Evolutionary conservation across 2,329 filamentous ascomycete genomes (phyloP), one percentile per base, ranked within the genome.

Genomic region (Apiospora phragmitis): DNA sequence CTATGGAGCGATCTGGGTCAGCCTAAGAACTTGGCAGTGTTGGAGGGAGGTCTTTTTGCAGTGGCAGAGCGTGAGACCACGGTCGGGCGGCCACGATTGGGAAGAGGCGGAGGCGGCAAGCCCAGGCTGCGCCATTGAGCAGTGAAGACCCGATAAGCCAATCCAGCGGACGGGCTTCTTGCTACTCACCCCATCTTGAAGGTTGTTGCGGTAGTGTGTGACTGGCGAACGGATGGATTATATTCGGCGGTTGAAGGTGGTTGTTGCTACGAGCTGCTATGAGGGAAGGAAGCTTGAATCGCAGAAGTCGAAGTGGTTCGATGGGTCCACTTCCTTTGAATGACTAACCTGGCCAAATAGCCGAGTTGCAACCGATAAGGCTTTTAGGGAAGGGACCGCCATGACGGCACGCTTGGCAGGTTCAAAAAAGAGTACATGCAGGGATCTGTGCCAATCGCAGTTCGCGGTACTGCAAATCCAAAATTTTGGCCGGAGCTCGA

Each of bases 141-240:
- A n/a, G 8, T 38, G 18, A 62, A 12, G 18, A 14, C 18, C 6
- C 55, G 32, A 62, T 38, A 4, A 18, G 12, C 14, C 32, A 62
- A 62, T 62, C 6, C 32, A 62, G 55, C 32, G 55, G 11, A 62
- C 0, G 32, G 16, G 55, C 1, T 35, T 38, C 59, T 42, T 21
- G 43, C 45, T 55, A 75, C 82, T 74, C 80, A 85, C 83, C 79
- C 79, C 83, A 85, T 85, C 74, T 79, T 84, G 79, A 76, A 21
- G 74, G 75, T 77, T 77, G 75, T 75, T 71, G 75, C 77, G 69
- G 68, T 75, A 71, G 69, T 65, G 45, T 66, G 32, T 65, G 75
- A 76, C 70, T 74, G 76, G 73, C 38, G 74, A n/a, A n/a, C n/a
- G 26, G 9, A 38, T 6, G 32, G 9, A 14, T n/a, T n/a, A 38